Percentiles rank a stretch among this genome's conserved stretches.
Conservation (phyloP, 345 rosid species). For the Acer saccharum region DNA sequence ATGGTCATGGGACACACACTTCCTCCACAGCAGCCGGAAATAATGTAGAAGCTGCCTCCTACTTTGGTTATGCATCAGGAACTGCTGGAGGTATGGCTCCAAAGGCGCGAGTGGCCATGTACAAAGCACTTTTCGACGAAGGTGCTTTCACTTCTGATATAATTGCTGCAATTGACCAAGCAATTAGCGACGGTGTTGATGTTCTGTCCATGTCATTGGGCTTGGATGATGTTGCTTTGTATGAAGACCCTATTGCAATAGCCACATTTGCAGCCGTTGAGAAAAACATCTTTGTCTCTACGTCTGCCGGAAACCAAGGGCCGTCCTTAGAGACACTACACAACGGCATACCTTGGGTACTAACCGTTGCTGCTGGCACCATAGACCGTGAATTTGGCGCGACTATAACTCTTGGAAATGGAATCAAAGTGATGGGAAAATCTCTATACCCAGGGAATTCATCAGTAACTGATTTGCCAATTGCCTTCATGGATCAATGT, state of each 20-base stretch:
- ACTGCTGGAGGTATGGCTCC: constrained; percentile 50
- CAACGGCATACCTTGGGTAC: constrained; percentile 53
- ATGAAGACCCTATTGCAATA: constrained; percentile 51
- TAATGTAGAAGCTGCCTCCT: constrained; percentile 35
- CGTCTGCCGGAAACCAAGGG: constrained; percentile 50
- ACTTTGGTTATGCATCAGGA: constrained; percentile 53
- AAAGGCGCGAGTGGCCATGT: constrained; percentile 48
- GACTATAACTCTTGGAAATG: constrained; percentile 30
- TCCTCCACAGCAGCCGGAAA: constrained; percentile 56
- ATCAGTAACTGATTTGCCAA: constrained; percentile 24
- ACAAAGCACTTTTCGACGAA: constrained; percentile 51
- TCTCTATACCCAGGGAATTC: constrained; percentile 33
- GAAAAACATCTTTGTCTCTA: constrained; percentile 51
- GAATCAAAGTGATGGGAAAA: constrained; percentile 32
- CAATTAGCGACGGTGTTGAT: constrained; percentile 54
- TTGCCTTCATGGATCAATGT: constrained; percentile 45
- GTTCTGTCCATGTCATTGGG: constrained; percentile 55
- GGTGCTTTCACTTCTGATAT: constrained; percentile 34
- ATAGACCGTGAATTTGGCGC: constrained; percentile 42
- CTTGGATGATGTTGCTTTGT: constrained; percentile 26
- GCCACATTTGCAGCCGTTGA: constrained; percentile 55
- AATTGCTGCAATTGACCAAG: constrained; percentile 57
- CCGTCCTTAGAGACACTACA: constrained; percentile 33
- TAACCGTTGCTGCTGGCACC: constrained; percentile 51
- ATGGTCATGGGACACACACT: constrained; percentile 65